These are phyloP conservation scores for Penicillium mononematosum DNA, from an alignment of 495 filamentous ascomycete species.

Conservation along the genomic window DNA sequence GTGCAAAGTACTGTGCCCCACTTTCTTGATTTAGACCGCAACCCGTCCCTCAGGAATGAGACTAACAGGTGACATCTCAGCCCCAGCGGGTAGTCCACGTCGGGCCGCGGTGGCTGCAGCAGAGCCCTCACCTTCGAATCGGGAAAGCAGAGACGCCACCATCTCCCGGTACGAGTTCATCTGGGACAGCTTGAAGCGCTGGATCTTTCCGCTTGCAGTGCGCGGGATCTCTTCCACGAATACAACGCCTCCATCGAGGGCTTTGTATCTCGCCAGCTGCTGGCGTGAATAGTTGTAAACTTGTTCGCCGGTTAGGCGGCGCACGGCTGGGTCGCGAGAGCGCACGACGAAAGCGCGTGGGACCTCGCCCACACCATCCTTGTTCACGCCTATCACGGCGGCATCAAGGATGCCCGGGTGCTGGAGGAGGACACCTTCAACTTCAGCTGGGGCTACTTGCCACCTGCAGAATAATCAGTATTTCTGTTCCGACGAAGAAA, in stretches of 20 bases:
- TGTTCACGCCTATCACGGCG: conserved; percentile 72
- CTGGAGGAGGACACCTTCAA: conserved; percentile 74
- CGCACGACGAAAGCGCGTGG: conserved; percentile 74
- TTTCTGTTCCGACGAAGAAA: not conserved
- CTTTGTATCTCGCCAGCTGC: conserved; percentile 65
- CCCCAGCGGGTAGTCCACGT: conserved; percentile 10
- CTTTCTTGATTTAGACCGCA: conserved; percentile 8
- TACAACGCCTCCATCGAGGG: conserved; percentile 66
- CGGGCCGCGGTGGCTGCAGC: conserved; percentile 5
- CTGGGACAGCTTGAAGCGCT: conserved; percentile 51
- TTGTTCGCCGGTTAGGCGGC: conserved; percentile 51
- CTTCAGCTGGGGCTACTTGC: conserved; percentile 85
- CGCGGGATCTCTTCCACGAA: conserved; percentile 76
- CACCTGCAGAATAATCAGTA: conserved; percentile 28
- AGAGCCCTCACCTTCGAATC: conserved; percentile 23
- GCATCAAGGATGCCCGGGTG: conserved; percentile 68
- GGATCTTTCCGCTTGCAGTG: conserved; percentile 76
- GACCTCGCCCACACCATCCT: conserved; percentile 58
- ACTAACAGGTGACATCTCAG: conserved; percentile 15
- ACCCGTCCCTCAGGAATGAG: conserved; percentile 16
- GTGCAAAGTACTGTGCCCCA: not conserved
- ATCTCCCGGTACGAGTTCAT: conserved; percentile 49
- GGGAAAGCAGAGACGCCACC: conserved; percentile 41
- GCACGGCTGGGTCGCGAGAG: conserved; percentile 25
- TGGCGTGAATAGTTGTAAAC: conserved; percentile 61